These are phyloP conservation scores for Bauhinia variegata DNA, from an alignment of 306 rosid genomes.

Conservation along the genomic window DNA sequence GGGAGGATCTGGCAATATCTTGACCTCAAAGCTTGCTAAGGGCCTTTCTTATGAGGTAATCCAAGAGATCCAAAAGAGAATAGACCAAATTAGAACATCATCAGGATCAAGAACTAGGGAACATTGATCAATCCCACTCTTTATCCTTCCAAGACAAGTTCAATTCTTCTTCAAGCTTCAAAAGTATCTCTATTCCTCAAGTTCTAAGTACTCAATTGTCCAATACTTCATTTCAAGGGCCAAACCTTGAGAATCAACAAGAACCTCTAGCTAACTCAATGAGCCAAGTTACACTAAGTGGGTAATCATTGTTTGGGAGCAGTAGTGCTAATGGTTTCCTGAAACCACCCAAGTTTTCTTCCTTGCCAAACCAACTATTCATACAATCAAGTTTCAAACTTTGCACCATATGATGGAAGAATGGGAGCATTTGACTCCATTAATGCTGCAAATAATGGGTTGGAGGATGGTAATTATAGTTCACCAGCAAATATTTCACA, in stretches of 20 bases:
- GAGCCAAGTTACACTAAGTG: slow-evolving; percentile 1
- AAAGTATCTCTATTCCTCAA: background rate
- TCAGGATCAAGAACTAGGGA: background rate
- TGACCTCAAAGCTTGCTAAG: slow-evolving; percentile 54
- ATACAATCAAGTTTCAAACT: background rate
- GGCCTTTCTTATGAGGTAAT: slow-evolving; percentile 31
- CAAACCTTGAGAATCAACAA: background rate
- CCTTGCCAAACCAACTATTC: slow-evolving; percentile 4
- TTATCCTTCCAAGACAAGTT: background rate
- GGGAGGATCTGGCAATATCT: slow-evolving; percentile 36
- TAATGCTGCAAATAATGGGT: slow-evolving; percentile 16
- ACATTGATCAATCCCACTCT: no score
- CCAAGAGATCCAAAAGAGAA: slow-evolving; percentile 5
- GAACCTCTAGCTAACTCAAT: background rate
- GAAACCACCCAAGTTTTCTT: slow-evolving; percentile 13
- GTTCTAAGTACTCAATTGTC: slow-evolving; percentile 2
- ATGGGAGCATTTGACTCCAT: background rate
- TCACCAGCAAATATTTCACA: background rate
- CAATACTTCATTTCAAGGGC: background rate
- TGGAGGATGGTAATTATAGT: background rate
- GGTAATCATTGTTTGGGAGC: slow-evolving; percentile 8
- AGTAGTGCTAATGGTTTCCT: background rate
- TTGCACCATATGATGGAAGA: slow-evolving; percentile 8
- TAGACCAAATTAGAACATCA: background rate
- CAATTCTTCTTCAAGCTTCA: background rate